Base-by-base conservation (phyloP, 257 asterid species). In the Nicotiana undulata region DNA sequence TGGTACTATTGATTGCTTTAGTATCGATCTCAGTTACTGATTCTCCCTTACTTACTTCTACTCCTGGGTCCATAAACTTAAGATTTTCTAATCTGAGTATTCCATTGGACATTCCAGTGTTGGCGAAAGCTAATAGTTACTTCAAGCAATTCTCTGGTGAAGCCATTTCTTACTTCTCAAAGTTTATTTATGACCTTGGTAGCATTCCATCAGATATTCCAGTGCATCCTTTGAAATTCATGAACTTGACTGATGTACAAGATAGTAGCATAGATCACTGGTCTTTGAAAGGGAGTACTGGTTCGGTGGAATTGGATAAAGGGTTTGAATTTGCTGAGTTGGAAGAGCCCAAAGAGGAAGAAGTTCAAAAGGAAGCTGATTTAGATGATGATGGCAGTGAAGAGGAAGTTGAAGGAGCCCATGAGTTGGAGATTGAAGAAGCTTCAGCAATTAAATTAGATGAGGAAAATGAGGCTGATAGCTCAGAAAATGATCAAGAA, bases 211-310 rank as follows among this genome's bases (percentile, higher is more conserved):
- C 49, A 40, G 49, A 40, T 40, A 40, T 40, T 40, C 12, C 49
- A 40, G 67, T 44, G 61, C 84, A 86, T 12, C 83, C 86, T 15
- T 11, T 89, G 76, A 87, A 89, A 68, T 95, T 85, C 81, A 53
- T 82, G 81, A 92, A 94, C 89, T 85, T 93, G 72, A 83, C 93
- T 83, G 85, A 85, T 74, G 76, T 85, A 44, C 66, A 58, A 15
- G 81, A 34, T 26, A 76, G 53, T 34, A 17, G 49, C 15, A 17
- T 24, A 40, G 11, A 18, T 52, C 28, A 58, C 6, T 63, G 82
- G 76, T 44, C 8, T 75, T 60, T 26, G 64, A 58, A 34, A 32
- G 12, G 55, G 26, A 26, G 83, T 40, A 46, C 61, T 53, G 34
- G 13, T 26, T 44, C 56, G 46, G 59, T 49, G 63, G 83, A 79